phyloP scores from a whole-genome alignment of 768 basidiomycete species.

The Boletellus ananiceps region DNA sequence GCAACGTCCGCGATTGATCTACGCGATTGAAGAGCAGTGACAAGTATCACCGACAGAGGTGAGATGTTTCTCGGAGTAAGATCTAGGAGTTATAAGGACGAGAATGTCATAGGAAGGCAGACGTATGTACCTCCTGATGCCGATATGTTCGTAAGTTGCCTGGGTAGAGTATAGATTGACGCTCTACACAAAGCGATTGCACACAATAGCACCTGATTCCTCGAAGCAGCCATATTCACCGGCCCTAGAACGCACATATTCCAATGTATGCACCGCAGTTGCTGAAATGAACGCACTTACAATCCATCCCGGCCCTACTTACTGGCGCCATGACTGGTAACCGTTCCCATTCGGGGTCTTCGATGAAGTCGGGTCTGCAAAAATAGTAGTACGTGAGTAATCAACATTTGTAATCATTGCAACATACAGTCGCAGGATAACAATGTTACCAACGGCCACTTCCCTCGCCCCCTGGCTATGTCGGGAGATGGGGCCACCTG shows the following conservation, averaged over 20 bases:
- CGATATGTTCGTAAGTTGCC: slow-evolving; percentile 15
- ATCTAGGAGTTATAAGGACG: slow-evolving; percentile 25
- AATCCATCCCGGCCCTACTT: slow-evolving; percentile 43
- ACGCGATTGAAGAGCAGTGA: slow-evolving; percentile 46
- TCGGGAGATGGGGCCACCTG: slow-evolving; percentile 39
- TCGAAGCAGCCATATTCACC: slow-evolving; percentile 50
- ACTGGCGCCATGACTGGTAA: slow-evolving; percentile 42
- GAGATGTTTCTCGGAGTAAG: slow-evolving; percentile 24
- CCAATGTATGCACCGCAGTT: background rate
- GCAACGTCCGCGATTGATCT: slow-evolving; percentile 56
- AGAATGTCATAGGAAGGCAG: background rate
- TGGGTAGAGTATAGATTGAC: slow-evolving; percentile 44
- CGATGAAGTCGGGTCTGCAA: slow-evolving; percentile 48
- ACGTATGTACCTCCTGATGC: slow-evolving; percentile 16
- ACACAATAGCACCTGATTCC: slow-evolving; percentile 54
- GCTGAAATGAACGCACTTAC: slow-evolving; percentile 34
- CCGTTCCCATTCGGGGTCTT: slow-evolving; percentile 49
- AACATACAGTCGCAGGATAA: slow-evolving; percentile 50
- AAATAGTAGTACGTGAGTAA: background rate
- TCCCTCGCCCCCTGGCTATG: slow-evolving; percentile 34
- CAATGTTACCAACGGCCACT: slow-evolving; percentile 43
- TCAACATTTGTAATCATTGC: background rate
- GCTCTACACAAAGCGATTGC: slow-evolving; percentile 44
- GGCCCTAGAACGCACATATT: slow-evolving; percentile 44
- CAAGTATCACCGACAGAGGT: slow-evolving; percentile 22